A percentile compares a stretch with the other conserved stretches of the same genome.
Conservation (phyloP, 441 rosid genomes). For the Pelargonium citronellum region DNA sequence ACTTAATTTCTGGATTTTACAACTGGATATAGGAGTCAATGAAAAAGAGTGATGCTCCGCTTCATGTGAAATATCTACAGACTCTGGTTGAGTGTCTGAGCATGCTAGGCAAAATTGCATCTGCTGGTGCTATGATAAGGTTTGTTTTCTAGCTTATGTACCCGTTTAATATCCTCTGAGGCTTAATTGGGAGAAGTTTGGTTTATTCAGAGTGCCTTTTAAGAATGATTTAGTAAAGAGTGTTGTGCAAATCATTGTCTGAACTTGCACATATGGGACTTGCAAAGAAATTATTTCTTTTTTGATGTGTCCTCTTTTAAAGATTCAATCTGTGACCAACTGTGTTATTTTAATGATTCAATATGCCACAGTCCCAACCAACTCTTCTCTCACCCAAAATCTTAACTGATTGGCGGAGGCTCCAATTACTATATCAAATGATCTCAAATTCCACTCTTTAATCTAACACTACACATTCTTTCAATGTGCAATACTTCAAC, state of each 20-base stretch:
- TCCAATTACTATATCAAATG: too few relatives aligned
- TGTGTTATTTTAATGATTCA: background rate
- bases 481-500: too few relatives aligned
- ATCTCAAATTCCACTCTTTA: too few relatives aligned
- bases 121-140: constrained; percentile 98
- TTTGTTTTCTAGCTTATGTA: constrained; percentile 36
- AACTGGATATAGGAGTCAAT: constrained; percentile 61
- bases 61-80: constrained; percentile 88
- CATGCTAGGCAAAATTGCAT: constrained; percentile 93
- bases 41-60: constrained; percentile 80
- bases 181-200: constrained; percentile 1
- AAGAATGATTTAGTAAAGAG: background rate
- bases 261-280: background rate
- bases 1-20: constrained; percentile 24
- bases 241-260: background rate
- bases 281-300: background rate
- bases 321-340: background rate
- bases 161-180: background rate
- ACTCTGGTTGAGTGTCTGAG: constrained; percentile 97
- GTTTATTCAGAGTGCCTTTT: background rate
- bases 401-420: too few relatives aligned
- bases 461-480: too few relatives aligned
- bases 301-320: background rate
- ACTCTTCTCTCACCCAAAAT: too few relatives aligned
- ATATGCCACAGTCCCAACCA: too few relatives aligned